Evolutionary conservation across 148 eudicot genomes (phyloP), one percentile per base, ranked within the genome.

Genomic region (Polygonum maritimum): DNA sequence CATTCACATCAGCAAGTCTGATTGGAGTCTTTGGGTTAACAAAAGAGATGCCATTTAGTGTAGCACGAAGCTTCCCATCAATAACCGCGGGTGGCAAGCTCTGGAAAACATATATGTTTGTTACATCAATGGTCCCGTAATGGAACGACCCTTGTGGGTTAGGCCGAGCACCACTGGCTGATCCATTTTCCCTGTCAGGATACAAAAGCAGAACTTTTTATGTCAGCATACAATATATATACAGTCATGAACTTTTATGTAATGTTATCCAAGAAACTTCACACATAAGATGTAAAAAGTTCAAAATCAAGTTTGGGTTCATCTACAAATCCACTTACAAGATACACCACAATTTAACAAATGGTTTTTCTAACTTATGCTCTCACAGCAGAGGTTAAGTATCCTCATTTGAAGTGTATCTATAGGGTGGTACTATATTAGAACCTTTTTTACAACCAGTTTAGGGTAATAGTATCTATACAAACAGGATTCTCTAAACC

Each of bases 111-210:
- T 92, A 92, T 19, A 77, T 75, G 57, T 91, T 81, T 0, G 98
- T 90, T 51, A 95, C 94, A 72, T 90, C 88, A 71, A 95, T 89
- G 21, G 31, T 57, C 47, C 99, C 99, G 76, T 95, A 95, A 57
- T 89, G 97, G 76, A 88, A 95, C 31, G 99, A 95, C 72, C 99
- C 99, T 82, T 95, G 99, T 22, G 99, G 97, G 76, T 95, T 95
- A 12, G 97, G 97, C 41, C 99, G 92, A 71, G 99, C 98, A 76
- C 98, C 98, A 84, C 99, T 92, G 22, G 99, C 96, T 70, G 92
- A 71, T 39, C 75, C 89, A 57, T 95, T 95, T 84, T 87, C 90
- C 97, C 99, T 95, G 88, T 51, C 49, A 63, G 67, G 41, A 40
- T 40, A 40, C 44, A 40, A 40, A 40, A 40, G 44, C 44, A 40